Percentiles rank a stretch among this genome's conserved stretches.
Evolutionary conservation across 306 rosid genomes (phyloP).

Genomic region (Myrica gale): DNA sequence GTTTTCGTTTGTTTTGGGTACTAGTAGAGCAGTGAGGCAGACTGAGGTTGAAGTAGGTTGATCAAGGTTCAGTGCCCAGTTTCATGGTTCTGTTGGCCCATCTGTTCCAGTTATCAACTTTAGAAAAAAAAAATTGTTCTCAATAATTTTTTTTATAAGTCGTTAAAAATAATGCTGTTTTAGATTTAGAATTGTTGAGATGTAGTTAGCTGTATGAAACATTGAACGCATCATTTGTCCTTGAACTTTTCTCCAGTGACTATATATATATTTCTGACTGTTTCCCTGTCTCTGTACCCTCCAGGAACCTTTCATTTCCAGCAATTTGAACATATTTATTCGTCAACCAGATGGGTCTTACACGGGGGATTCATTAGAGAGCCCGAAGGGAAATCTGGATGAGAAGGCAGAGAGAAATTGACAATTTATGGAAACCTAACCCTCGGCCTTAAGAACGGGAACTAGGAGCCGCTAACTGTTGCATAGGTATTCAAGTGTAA

Average conservation of each 20-base stretch:
- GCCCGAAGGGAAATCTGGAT: slow-evolving; percentile 65
- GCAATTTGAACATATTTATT: slow-evolving; percentile 82
- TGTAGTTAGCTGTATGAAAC: not conserved
- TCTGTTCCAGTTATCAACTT: not conserved
- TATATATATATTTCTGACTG: slow-evolving; percentile 19
- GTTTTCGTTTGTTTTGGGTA: slow-evolving; percentile 6
- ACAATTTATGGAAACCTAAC: slow-evolving; percentile 34
- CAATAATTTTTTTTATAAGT: not conserved
- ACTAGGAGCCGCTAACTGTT: slow-evolving; percentile 58
- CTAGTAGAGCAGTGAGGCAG: not conserved
- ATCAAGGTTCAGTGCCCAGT: not conserved
- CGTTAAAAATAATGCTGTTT: not conserved
- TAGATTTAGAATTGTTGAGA: not conserved
- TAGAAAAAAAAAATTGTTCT: not conserved
- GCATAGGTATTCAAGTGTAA: slow-evolving; percentile 57
- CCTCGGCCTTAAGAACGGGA: slow-evolving; percentile 43
- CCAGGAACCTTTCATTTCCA: slow-evolving; percentile 73
- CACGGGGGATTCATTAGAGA: slow-evolving; percentile 69
- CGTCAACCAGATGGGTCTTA: slow-evolving; percentile 93
- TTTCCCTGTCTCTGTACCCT: slow-evolving; percentile 26
- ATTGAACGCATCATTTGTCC: not conserved
- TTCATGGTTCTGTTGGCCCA: not conserved
- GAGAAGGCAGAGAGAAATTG: slow-evolving; percentile 50
- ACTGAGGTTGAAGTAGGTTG: not conserved
- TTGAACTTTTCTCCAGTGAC: not conserved